Percentiles rank a stretch among this genome's conserved stretches.
Conservation (phyloP, 441 rosid species). For the Metrosideros polymorpha region DNA sequence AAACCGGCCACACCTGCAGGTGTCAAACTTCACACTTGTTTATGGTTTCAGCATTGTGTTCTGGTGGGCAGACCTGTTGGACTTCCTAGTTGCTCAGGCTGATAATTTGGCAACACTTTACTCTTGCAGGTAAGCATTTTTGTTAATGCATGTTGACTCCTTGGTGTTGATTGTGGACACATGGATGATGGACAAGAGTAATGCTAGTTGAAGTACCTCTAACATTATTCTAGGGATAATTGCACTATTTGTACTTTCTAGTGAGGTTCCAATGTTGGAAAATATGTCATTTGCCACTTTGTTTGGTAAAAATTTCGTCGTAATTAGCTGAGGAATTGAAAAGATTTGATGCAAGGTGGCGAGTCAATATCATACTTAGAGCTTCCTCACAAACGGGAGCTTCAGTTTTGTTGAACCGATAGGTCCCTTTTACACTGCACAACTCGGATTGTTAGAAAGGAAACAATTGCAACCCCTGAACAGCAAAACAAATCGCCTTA, state of each 20-base stretch:
- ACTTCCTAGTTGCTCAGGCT: neutral
- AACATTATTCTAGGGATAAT: neutral
- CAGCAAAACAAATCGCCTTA: neutral
- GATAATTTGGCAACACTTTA: neutral
- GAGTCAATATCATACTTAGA: neutral
- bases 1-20: neutral
- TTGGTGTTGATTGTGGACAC: neutral
- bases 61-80: neutral
- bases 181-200: neutral
- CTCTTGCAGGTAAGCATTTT: neutral
- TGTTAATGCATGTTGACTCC: neutral
- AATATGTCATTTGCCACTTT: neutral
- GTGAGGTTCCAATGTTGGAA: neutral
- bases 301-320: neutral
- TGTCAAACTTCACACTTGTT: neutral
- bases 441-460: neutral
- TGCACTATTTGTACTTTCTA: neutral
- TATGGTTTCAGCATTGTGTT: neutral
- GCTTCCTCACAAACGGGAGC: neutral
- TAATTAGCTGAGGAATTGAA: neutral
- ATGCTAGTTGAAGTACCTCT: neutral
- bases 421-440: neutral
- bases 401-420: neutral
- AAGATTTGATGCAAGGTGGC: neutral
- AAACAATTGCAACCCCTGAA: neutral